Base-by-base conservation (phyloP, 2,329 filamentous ascomycete genomes). In the Huntiella abstrusa region DNA sequence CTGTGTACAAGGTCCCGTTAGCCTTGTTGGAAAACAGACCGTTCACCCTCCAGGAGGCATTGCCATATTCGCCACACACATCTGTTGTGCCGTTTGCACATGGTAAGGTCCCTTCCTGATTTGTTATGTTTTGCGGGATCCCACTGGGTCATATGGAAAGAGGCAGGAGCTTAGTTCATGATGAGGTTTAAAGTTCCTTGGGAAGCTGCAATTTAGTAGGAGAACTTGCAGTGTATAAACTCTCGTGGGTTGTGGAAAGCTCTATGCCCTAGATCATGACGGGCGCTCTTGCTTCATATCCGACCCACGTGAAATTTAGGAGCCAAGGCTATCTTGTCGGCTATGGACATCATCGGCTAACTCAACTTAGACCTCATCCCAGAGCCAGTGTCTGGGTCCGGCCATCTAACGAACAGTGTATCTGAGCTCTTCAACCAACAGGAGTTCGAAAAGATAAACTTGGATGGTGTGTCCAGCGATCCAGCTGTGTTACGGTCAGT, bases 61-160 rank as follows among this genome's bases (percentile, higher is more conserved):
- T 91, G 40, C 80, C 82, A n/a, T 87, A 78, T 61, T 83, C 83
- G 44, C 83, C 84, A 17, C 79, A 88, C 58, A 83, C 79, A 42
- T 85, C 82, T 3, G 80, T 87, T 42, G 70, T 83, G 45, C 83
- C 83, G 2, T 84, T 88, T 60, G 75, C 81, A 59, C 73, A 81
- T 53, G 77, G 83, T 86, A 62, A 41, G 44, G 12, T 32, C 8
- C 37, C 45, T 42, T 45, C 35, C 45, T 19, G 13, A 37, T 19
- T 6, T 17, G 33, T 5, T 19, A 10, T 28, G 22, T 10, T 7
- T 28, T 28, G 22, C 22, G 22, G 22, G 22, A 28, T 28, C 6
- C 8, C 8, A 28, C 22, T 28, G 22, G 22, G 22, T 2, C 22
- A 28, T 28, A 28, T 28, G 22, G 22, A 10, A 28, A 28, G 22